phyloP scores from a whole-genome alignment of 768 basidiomycete species.

The Boletus vermiculosoides region DNA sequence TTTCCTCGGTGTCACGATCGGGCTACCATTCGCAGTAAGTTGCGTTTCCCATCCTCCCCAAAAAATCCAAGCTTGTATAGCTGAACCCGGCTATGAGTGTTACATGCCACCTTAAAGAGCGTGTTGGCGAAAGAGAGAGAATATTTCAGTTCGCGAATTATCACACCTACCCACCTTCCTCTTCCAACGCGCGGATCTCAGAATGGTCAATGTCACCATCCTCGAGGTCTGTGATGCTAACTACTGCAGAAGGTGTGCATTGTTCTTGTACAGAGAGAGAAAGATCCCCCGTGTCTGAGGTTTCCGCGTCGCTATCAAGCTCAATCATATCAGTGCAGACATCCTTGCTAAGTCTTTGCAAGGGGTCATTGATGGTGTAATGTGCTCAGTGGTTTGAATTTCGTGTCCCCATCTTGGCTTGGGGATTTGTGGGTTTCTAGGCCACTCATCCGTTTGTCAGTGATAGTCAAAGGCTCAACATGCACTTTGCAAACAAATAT shows the following conservation, averaged over 20 bases:
- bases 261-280: slow-evolving; percentile 19
- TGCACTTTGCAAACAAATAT: slow-evolving; percentile 5
- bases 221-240: slow-evolving; percentile 20
- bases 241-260: not conserved
- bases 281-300: slow-evolving; percentile 27
- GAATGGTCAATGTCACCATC: slow-evolving; percentile 34
- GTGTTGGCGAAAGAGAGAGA: not conserved
- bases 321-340: slow-evolving; percentile 26
- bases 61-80: slow-evolving; percentile 47
- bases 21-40: slow-evolving; percentile 85
- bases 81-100: slow-evolving; percentile 27
- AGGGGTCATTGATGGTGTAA: slow-evolving; percentile 58
- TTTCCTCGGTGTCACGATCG: slow-evolving; percentile 79
- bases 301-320: slow-evolving; percentile 27
- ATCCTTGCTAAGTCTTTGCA: slow-evolving; percentile 43
- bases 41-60: not conserved
- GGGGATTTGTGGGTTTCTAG: slow-evolving; percentile 14
- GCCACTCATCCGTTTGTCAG: slow-evolving; percentile 28
- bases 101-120: not conserved
- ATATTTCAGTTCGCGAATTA: not conserved
- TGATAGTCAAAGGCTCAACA: slow-evolving; percentile 15
- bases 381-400: slow-evolving; percentile 19
- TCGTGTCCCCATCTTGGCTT: slow-evolving; percentile 17
- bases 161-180: slow-evolving; percentile 41
- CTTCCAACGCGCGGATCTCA: slow-evolving; percentile 37